Percentiles rank a stretch among this genome's conserved stretches.
phyloP scores from a whole-genome alignment of 78 protist species.

The Chrysochromulina tobinii region DNA sequence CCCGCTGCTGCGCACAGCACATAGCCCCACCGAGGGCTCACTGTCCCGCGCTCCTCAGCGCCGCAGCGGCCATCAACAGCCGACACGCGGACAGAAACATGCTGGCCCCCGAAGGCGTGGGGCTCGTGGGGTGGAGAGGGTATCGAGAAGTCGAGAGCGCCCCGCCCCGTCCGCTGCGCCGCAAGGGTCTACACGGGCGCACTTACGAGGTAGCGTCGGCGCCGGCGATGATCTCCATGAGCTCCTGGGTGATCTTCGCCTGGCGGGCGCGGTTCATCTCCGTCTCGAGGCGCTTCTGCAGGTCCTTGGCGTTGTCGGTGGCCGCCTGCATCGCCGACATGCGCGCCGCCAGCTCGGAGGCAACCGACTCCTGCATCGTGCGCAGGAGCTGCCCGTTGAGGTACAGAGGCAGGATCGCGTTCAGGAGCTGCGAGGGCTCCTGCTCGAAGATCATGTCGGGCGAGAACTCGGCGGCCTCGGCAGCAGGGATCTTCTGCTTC shows the following conservation, averaged over 20 bases:
- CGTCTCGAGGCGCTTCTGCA: not conserved
- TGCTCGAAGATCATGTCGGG: constrained; percentile 51
- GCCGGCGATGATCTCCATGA: constrained; percentile 47
- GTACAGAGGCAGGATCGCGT: constrained; percentile 59
- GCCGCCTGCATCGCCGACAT: constrained; percentile 48
- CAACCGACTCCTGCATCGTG: constrained; percentile 57
- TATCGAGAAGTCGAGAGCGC: too few relatives aligned
- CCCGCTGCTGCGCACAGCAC: too few relatives aligned
- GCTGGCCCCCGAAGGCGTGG: too few relatives aligned
- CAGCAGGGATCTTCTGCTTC: not conserved
- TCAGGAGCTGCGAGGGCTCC: constrained; percentile 39
- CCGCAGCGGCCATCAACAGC: too few relatives aligned
- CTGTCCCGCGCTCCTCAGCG: too few relatives aligned
- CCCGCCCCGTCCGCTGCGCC: too few relatives aligned
- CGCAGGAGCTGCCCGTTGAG: constrained; percentile 44
- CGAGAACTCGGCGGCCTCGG: constrained; percentile 2
- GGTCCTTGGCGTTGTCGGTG: constrained; percentile 54
- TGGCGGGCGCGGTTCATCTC: constrained; percentile 41
- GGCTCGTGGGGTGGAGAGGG: too few relatives aligned
- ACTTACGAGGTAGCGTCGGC: not conserved
- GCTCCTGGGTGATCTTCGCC: constrained; percentile 38
- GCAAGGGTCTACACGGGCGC: too few relatives aligned
- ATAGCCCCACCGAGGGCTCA: too few relatives aligned
- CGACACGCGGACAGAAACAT: too few relatives aligned
- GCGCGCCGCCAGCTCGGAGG: constrained; percentile 62